Evolutionary conservation across 257 asterid species (phyloP), one percentile per base, ranked within the genome.

Genomic region (Cynanchum wilfordii): DNA sequence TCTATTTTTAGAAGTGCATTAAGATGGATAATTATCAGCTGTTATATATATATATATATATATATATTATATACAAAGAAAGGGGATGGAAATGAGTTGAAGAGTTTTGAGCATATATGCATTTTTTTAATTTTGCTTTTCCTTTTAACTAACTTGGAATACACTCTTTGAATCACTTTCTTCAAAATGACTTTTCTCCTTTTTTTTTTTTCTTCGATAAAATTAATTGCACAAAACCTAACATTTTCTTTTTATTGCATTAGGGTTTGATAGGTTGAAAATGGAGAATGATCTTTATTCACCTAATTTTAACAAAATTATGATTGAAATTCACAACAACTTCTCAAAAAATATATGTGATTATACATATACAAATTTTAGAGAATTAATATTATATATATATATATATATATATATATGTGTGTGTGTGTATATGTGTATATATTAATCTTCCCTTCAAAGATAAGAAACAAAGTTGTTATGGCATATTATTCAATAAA

Each of bases 381-480:
- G n/a, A n/a, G n/a, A n/a, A n/a, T n/a, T n/a, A n/a, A n/a, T n/a
- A n/a, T n/a, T n/a, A 5, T 70, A 33, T 24, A 17, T 33, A 38
- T 24, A 17, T 25, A 4, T 29, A 9, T 25, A 5, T 60, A 29
- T 66, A 30, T 30, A 30, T 30, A 30, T 30, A 33, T 33, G 36
- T 33, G 3, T 33, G 3, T 33, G 36, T 33, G 3, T 33, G 0
- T 33, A 2, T 33, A 33, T 33, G 36, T 33, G 3, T 33, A 1
- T 33, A 2, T 33, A 33, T 33, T 33, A 33, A 33, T 33, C 81
- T 82, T 79, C 62, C 45, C 84, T 79, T 82, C 67, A 71, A 79
- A 85, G 89, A 71, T 72, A 82, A 77, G 85, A 80, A 77, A 77
- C 68, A 69, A 77, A 80, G 85, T 77, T 51, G 82, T 75, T 69